Conservation (phyloP, 139 green algal genomes). For the Pseudopediastrum boryanum region DNA sequence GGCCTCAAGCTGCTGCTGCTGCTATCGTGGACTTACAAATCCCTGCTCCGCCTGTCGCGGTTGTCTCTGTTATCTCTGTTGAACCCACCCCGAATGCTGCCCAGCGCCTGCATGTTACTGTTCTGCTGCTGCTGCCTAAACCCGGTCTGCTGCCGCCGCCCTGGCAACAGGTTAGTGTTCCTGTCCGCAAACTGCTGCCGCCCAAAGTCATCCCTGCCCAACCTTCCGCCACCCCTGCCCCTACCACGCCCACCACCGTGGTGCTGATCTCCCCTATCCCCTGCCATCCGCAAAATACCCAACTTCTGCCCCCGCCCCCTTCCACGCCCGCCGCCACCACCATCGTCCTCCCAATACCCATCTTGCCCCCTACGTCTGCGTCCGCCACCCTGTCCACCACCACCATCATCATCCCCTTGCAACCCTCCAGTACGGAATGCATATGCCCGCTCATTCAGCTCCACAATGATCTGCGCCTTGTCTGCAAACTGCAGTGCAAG, state of each 20-base stretch:
- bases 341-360: conserved; percentile 40
- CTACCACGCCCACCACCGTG: conserved; percentile 42
- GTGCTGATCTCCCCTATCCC: conserved; percentile 31
- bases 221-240: conserved; percentile 33
- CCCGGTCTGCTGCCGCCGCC: conserved; percentile 10
- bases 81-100: conserved; percentile 6
- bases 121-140: conserved; percentile 10
- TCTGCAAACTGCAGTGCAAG: conserved; percentile 81
- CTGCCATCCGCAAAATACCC: not conserved
- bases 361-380: not conserved
- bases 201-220: conserved; percentile 45
- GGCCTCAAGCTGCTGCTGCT: no score
- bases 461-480: conserved; percentile 84
- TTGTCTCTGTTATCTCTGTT: not conserved
- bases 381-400: conserved; percentile 46
- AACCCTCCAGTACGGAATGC: conserved; percentile 80
- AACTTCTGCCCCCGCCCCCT: not conserved
- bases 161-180: not conserved
- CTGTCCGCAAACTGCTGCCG: conserved; percentile 20
- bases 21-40: no score
- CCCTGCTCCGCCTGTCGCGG: no score
- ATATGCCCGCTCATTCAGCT: conserved; percentile 94
- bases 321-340: conserved; percentile 16
- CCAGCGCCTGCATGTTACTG: conserved; percentile 35
- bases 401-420: conserved; percentile 70